Base-by-base conservation (phyloP, 345 rosid species). In the Salix dunnii region DNA sequence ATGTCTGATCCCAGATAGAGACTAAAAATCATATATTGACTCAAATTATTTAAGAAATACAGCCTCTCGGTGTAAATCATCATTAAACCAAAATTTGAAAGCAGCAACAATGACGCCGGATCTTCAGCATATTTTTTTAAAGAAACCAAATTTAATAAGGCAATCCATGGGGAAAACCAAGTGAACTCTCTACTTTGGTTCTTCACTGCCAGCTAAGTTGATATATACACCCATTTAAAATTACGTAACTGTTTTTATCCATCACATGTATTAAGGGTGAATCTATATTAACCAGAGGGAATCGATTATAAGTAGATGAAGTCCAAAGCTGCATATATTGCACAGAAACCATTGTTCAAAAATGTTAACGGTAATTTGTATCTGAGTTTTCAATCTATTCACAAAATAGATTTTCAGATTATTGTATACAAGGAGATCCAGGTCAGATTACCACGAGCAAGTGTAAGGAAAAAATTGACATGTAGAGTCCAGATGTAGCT, bases 401-500 rank as follows among this genome's bases (percentile, higher is more conserved):
- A 20, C 58, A 51, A 18, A 49, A 18, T n/a, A 49, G 43, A 40
- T 13, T 40, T 40, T 11, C 43, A 40, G 14, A 3, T 40, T 9
- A 40, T 40, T 10, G 13, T 40, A 9, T 13, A 11, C 2, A 40
- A 40, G 12, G 43, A 40, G 14, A 10, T 40, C 43, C 10, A 40
- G 43, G 43, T 10, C 43, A 11, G 3, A 40, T 40, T 10, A 40
- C 12, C 43, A 40, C 8, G 58, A 51, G 6, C 2, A 6, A 5
- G 23, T 51, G 58, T 3, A 20, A 20, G 5, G 17, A 18, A 51
- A 18, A 6, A 51, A 1, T 17, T 51, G 51, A 72, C 28, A 81
- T 78, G 61, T 73, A 42, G 77, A 1, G 48, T 71, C 69, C 77
- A 85, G 75, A 81, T 72, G 80, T 60, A 71, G 40, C 85, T 84